Conservation (phyloP, 495 filamentous ascomycete species). For the Trichoderma erinaceum region DNA sequence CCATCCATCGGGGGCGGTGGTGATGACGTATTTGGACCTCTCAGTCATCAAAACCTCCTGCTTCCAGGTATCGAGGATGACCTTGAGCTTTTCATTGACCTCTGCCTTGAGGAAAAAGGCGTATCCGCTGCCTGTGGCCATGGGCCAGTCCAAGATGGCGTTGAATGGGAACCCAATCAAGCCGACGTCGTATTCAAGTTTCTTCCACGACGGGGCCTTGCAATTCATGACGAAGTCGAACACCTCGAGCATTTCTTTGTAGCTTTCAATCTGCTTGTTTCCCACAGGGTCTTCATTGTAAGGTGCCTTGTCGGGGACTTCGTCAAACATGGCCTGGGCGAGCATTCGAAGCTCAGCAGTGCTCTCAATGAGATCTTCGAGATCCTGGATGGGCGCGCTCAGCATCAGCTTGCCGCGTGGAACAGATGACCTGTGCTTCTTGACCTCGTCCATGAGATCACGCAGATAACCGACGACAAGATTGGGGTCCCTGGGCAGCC, state of each 20-base stretch:
- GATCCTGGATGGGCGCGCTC: neutral
- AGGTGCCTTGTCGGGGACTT: constrained; percentile 43
- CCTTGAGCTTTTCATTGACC: constrained; percentile 51
- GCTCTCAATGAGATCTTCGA: constrained; percentile 24
- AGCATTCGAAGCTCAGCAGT: constrained; percentile 26
- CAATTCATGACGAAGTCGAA: constrained; percentile 47
- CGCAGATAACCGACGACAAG: neutral
- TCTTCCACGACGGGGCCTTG: constrained; percentile 50
- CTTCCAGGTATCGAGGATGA: constrained; percentile 53
- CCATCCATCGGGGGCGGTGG: constrained; percentile 40
- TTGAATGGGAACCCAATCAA: constrained; percentile 29
- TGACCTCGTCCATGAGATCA: neutral
- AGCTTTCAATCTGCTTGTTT: constrained; percentile 42
- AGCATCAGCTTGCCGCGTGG: neutral
- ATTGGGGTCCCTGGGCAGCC: constrained; percentile 5
- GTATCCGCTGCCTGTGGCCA: constrained; percentile 52
- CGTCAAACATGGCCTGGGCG: constrained; percentile 45
- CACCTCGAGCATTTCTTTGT: constrained; percentile 45
- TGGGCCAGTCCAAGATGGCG: constrained; percentile 55
- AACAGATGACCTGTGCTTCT: neutral
- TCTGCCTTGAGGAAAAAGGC: constrained; percentile 49
- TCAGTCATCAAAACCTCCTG: constrained; percentile 38
- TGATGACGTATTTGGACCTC: constrained; percentile 44
- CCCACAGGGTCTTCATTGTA: constrained; percentile 48
- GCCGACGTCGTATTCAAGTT: constrained; percentile 25